These are phyloP conservation scores for Puccinia polysora DNA, from an alignment of 1,284 basidiomycete genomes.

Conservation along the genomic window DNA sequence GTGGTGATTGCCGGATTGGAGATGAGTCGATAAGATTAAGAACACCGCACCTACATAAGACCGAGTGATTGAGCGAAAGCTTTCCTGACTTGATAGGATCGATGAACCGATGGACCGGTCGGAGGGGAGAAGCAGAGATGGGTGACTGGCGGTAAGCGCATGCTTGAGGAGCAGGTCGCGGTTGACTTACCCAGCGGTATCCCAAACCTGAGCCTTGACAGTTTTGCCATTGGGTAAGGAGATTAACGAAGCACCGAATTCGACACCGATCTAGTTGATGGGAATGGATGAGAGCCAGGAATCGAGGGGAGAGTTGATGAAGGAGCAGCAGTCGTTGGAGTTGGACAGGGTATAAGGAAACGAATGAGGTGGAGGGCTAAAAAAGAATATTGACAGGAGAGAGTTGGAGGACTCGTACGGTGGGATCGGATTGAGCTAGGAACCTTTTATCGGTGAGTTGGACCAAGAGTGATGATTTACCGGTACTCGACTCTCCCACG, in stretches of 20 bases:
- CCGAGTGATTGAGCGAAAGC: conserved; percentile 41
- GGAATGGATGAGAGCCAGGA: not conserved
- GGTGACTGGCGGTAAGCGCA: not conserved
- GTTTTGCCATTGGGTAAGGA: conserved; percentile 41
- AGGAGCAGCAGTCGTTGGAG: not conserved
- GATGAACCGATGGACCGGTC: not conserved
- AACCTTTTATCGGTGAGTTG: conserved; percentile 43
- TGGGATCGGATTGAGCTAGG: conserved; percentile 42
- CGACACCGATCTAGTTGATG: conserved; percentile 34
- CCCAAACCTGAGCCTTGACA: conserved; percentile 42
- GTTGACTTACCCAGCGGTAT: conserved; percentile 33
- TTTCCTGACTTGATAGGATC: conserved; percentile 31
- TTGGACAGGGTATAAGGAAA: not conserved
- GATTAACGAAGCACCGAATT: conserved; percentile 42
- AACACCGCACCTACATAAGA: conserved; percentile 33
- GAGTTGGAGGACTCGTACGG: conserved; percentile 12
- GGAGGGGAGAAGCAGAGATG: not conserved
- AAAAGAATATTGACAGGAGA: too few relatives aligned
- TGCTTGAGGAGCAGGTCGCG: not conserved
- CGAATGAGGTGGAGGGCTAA: not conserved
- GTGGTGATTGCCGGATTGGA: not conserved
- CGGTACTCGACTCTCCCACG: conserved; percentile 42
- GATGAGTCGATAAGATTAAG: not conserved
- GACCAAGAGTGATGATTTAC: conserved; percentile 42
- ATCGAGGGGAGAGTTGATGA: not conserved